Evolutionary conservation across 1,284 basidiomycete genomes (phyloP).

Genomic region (Ustilago hordei): DNA sequence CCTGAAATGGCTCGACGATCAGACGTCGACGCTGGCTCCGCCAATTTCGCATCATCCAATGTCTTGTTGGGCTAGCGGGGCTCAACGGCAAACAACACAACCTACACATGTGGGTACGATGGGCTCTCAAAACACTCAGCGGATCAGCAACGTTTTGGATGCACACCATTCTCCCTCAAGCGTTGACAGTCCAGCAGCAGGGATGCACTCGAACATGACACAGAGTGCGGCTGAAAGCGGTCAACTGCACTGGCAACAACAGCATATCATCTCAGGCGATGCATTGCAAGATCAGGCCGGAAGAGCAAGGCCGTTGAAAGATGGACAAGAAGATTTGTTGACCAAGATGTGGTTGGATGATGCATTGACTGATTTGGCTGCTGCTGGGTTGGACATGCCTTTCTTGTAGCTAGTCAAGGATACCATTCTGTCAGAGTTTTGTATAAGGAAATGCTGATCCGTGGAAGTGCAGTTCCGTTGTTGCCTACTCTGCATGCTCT

Average conservation of each 20-base stretch:
- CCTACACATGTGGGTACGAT: background rate
- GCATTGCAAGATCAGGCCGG: background rate
- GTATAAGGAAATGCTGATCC: background rate
- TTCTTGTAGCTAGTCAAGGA: constrained; percentile 20
- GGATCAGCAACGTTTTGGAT: constrained; percentile 16
- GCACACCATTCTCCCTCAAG: constrained; percentile 21
- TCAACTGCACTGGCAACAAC: background rate
- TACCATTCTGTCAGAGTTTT: background rate
- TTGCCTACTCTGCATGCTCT: background rate
- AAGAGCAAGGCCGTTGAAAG: constrained; percentile 5
- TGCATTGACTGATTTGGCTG: constrained; percentile 44
- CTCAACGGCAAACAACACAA: constrained; percentile 2
- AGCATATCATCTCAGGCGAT: constrained; percentile 8
- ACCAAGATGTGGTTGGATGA: constrained; percentile 54
- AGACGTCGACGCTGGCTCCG: constrained; percentile 41
- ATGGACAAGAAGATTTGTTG: constrained; percentile 40
- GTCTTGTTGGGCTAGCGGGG: constrained; percentile 39
- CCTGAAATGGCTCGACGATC: constrained; percentile 52
- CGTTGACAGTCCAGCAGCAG: constrained; percentile 24
- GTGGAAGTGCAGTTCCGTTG: background rate
- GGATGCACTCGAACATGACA: constrained; percentile 6
- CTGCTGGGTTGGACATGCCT: constrained; percentile 50
- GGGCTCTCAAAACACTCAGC: constrained; percentile 11
- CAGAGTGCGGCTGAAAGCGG: background rate
- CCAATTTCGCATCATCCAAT: constrained; percentile 43